Evolutionary conservation across 148 eudicot genomes (phyloP), one percentile per base, ranked within the genome.

Genomic region (Gaultheria prostrata): DNA sequence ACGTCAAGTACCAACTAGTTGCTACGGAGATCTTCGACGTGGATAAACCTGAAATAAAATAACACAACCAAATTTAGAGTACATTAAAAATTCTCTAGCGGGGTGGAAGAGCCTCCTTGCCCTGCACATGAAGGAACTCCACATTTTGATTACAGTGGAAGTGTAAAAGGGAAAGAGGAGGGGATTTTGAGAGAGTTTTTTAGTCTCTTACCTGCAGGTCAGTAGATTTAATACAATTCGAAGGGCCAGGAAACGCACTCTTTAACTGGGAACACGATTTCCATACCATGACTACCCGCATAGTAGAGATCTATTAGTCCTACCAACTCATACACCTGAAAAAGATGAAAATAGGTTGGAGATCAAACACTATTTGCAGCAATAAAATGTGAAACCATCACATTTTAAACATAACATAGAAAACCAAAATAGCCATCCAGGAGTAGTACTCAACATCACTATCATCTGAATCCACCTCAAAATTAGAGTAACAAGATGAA

Each of bases 281-380:
- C 98, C 95, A 95, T 91, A 75, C 98, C 98, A 91, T 95, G 98
- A 87, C 98, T 94, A 83, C 98, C 98, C 0, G 98, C 98, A 89
- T 95, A 95, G 84, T 94, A 89, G 50, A 95, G 89, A 80, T 95
- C 95, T 21, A 83, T 81, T 86, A 95, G 87, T 72, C 93, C 95
- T 84, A 94, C 98, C 85, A 95, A 88, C 65, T 91, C 91, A 81
- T 76, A 90, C 43, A 94, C 95, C 97, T 95, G 90, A 84, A 83
- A 80, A 69, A n/a, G 76, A 63, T 48, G 75, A 26, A 24, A 72
- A 39, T 43, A 33, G 45, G 76, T 18, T 26, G 14, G 71, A 46
- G 15, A 74, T 18, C 48, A 21, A 21, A n/a, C n/a, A 51, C 45
- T 54, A 12, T 75, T 46, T 53, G 54, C 45, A 83, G 18, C 20